These are phyloP conservation scores for Fusarium sp. DNA, from an alignment of 2,329 filamentous ascomycete genomes.

Conservation along the genomic window DNA sequence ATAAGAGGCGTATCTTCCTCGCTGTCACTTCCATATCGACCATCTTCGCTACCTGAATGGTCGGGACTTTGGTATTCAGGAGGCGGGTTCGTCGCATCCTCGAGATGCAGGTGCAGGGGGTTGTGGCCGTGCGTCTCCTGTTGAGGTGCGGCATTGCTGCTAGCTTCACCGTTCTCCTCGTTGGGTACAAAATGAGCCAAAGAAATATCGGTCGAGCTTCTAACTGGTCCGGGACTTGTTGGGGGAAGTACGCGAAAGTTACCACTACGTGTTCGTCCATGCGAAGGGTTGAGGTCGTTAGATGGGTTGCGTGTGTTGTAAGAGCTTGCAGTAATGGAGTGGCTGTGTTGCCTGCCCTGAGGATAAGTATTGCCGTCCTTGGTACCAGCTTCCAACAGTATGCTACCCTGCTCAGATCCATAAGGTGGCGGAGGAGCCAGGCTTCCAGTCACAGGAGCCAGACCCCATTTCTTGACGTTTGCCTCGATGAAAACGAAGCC, in stretches of 20 bases:
- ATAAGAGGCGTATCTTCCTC: conserved; percentile 65
- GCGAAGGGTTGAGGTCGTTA: conserved; percentile 65
- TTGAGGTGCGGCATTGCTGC: conserved; percentile 40
- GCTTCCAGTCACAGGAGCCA: conserved; percentile 94
- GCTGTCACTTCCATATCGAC: conserved; percentile 65
- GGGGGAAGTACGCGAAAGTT: conserved; percentile 79
- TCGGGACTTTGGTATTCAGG: conserved; percentile 75
- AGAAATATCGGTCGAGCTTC: conserved; percentile 95
- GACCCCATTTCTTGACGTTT: conserved; percentile 99
- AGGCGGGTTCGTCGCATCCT: conserved; percentile 69
- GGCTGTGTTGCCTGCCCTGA: conserved; percentile 56
- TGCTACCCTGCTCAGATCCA: conserved; percentile 95
- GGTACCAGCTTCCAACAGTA: conserved; percentile 85
- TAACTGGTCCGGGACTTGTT: conserved; percentile 85
- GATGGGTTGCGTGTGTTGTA: conserved; percentile 53
- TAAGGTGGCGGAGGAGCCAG: conserved; percentile 95
- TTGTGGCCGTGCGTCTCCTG: conserved; percentile 48
- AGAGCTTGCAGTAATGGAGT: conserved; percentile 51
- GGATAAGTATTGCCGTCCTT: conserved; percentile 63
- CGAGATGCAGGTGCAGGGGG: conserved; percentile 52
- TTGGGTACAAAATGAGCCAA: conserved; percentile 81
- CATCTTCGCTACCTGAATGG: conserved; percentile 66
- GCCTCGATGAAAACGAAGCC: conserved; percentile 99
- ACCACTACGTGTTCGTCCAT: conserved; percentile 78
- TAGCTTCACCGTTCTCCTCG: conserved; percentile 73